phyloP scores from a whole-genome alignment of 2,329 filamentous ascomycete species.

The Colletotrichum brevisporum region DNA sequence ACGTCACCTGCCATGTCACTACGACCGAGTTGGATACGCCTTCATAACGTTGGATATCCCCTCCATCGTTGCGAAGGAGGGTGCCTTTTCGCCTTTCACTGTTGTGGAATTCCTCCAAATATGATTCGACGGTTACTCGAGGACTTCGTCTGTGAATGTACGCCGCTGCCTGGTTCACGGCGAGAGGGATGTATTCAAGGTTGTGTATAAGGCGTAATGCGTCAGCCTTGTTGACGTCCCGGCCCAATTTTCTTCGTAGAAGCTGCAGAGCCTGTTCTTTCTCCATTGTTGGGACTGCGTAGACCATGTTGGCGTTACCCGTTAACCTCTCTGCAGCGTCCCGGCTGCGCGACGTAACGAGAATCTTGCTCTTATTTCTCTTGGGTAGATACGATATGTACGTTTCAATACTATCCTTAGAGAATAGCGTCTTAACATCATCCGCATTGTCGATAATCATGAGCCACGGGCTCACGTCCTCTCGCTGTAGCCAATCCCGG shows the following conservation, averaged over 20 bases:
- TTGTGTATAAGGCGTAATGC: slow-evolving; percentile 22
- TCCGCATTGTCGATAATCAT: too few relatives aligned
- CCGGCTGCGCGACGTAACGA: slow-evolving; percentile 41
- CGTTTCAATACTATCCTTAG: too few relatives aligned
- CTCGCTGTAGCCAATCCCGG: too few relatives aligned
- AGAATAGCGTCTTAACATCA: too few relatives aligned
- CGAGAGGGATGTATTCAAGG: slow-evolving; percentile 53
- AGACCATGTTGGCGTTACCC: slow-evolving; percentile 19
- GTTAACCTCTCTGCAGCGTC: slow-evolving; percentile 38
- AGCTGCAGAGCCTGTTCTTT: slow-evolving; percentile 46
- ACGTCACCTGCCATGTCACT: slow-evolving; percentile 48
- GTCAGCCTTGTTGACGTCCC: neutral
- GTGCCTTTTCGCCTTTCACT: slow-evolving; percentile 43
- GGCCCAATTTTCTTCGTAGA: slow-evolving; percentile 42
- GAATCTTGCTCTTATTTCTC: slow-evolving; percentile 33
- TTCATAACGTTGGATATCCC: slow-evolving; percentile 17
- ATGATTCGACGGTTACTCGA: slow-evolving; percentile 43
- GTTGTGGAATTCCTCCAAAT: slow-evolving; percentile 47
- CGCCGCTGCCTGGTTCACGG: slow-evolving; percentile 51
- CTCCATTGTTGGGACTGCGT: slow-evolving; percentile 44
- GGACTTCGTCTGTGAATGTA: slow-evolving; percentile 52
- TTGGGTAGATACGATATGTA: slow-evolving; percentile 42
- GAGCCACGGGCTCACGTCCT: too few relatives aligned
- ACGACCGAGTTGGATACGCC: slow-evolving; percentile 46
- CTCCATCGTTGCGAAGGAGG: slow-evolving; percentile 42